These are phyloP conservation scores for Nothophaeocryptopus gaeumannii DNA, from an alignment of 2,329 filamentous ascomycete genomes.

Conservation along the genomic window DNA sequence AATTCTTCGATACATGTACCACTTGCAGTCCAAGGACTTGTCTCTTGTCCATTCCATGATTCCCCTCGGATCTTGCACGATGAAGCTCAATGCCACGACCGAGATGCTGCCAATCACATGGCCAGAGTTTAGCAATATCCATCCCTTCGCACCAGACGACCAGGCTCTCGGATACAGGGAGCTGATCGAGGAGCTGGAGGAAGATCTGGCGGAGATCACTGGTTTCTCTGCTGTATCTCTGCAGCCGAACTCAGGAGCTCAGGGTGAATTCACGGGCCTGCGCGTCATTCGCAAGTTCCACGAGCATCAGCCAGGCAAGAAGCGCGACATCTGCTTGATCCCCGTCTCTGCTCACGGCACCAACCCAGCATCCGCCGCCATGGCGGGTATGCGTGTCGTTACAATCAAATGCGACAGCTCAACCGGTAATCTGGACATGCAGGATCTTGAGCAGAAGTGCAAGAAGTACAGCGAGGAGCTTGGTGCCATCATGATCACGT, in stretches of 20 bases:
- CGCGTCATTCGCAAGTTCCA: constrained; percentile 84
- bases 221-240: constrained; percentile 86
- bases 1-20: constrained; percentile 87
- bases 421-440: constrained; percentile 86
- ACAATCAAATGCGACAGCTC: constrained; percentile 83
- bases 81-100: constrained; percentile 93
- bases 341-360: constrained; percentile 94
- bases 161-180: constrained; percentile 65
- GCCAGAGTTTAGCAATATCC: constrained; percentile 71
- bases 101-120: constrained; percentile 87
- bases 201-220: constrained; percentile 76
- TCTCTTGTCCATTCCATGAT: constrained; percentile 98
- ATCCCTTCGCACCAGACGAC: constrained; percentile 70
- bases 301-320: constrained; percentile 62
- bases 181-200: constrained; percentile 70
- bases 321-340: constrained; percentile 89
- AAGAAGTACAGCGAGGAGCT: constrained; percentile 82
- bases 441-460: constrained; percentile 82
- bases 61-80: constrained; percentile 91
- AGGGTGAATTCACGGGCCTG: constrained; percentile 90
- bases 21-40: constrained; percentile 89
- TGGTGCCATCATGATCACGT: constrained; percentile 94
- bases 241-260: constrained; percentile 92
- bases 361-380: constrained; percentile 90
- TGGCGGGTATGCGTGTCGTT: constrained; percentile 93